Evolutionary conservation across 2,329 filamentous ascomycete species (phyloP).

Genomic region (Pseudofabraea citricarpa): DNA sequence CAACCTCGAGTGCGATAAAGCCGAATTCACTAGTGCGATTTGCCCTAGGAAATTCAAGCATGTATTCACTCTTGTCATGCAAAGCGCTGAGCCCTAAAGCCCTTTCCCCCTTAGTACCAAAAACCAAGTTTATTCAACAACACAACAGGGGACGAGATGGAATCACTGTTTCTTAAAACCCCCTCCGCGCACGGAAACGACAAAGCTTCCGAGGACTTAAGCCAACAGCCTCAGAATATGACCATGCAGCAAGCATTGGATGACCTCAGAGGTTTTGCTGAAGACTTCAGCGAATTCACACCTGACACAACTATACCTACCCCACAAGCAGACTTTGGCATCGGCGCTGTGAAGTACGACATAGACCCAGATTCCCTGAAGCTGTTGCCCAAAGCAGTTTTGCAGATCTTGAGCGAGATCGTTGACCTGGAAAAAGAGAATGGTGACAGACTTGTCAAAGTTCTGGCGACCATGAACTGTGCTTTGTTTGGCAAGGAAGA

Average conservation of each 20-base stretch:
- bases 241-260: background rate
- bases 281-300: background rate
- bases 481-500: background rate
- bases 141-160: too few relatives aligned
- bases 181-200: too few relatives aligned
- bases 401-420: background rate
- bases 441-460: background rate
- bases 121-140: too few relatives aligned
- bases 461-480: background rate
- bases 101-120: too few relatives aligned
- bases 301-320: background rate
- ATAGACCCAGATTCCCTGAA: background rate
- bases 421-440: background rate
- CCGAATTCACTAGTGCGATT: too few relatives aligned
- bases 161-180: too few relatives aligned
- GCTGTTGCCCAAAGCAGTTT: background rate
- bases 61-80: too few relatives aligned
- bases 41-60: too few relatives aligned
- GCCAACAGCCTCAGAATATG: background rate
- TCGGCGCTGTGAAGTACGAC: slow-evolving; percentile 1
- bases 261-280: background rate
- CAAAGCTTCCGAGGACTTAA: too few relatives aligned
- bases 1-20: too few relatives aligned
- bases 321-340: background rate
- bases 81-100: too few relatives aligned